Percentiles rank a stretch among this genome's conserved stretches.
Evolutionary conservation across 2,329 filamentous ascomycete genomes (phyloP).

Genomic region (Fusarium nisikadoi): DNA sequence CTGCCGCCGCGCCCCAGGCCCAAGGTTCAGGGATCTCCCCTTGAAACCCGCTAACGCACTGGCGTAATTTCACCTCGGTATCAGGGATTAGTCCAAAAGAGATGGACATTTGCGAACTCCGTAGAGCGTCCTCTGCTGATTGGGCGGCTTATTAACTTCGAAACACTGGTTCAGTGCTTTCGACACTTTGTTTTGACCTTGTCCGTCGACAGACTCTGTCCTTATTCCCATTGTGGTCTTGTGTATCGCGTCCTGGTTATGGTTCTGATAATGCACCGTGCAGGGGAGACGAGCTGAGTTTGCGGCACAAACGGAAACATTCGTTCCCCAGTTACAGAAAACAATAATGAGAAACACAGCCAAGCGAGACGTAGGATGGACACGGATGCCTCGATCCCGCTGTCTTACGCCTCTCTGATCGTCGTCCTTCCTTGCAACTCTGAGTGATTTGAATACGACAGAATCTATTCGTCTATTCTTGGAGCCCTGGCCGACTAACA

Average conservation of each 20-base stretch:
- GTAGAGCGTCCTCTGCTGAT: slow-evolving; percentile 18
- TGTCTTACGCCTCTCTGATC: slow-evolving; percentile 19
- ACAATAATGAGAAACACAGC: slow-evolving; percentile 24
- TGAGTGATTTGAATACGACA: slow-evolving; percentile 1
- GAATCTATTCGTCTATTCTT: slow-evolving; percentile 30
- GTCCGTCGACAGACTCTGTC: slow-evolving; percentile 13
- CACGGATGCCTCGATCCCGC: slow-evolving; percentile 15
- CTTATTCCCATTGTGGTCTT: slow-evolving; percentile 11
- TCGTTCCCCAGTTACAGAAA: slow-evolving; percentile 16
- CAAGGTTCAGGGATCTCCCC: slow-evolving; percentile 51
- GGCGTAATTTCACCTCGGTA: slow-evolving; percentile 61
- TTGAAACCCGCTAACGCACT: slow-evolving; percentile 65
- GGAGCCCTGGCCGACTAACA: slow-evolving; percentile 23
- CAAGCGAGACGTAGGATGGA: slow-evolving; percentile 5
- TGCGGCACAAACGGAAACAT: slow-evolving; percentile 35
- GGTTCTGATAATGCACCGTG: slow-evolving; percentile 18
- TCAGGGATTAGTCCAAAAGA: slow-evolving; percentile 52
- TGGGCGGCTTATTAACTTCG: slow-evolving; percentile 23
- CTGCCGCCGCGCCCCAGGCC: slow-evolving; percentile 35
- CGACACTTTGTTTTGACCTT: slow-evolving; percentile 23
- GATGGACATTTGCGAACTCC: slow-evolving; percentile 28
- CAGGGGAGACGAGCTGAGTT: slow-evolving; percentile 22
- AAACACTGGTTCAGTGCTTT: slow-evolving; percentile 6
- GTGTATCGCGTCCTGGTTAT: slow-evolving; percentile 3
- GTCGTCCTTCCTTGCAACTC: background rate